These are phyloP conservation scores for Pelargonium australe DNA, from an alignment of 441 rosid genomes.

Conservation along the genomic window DNA sequence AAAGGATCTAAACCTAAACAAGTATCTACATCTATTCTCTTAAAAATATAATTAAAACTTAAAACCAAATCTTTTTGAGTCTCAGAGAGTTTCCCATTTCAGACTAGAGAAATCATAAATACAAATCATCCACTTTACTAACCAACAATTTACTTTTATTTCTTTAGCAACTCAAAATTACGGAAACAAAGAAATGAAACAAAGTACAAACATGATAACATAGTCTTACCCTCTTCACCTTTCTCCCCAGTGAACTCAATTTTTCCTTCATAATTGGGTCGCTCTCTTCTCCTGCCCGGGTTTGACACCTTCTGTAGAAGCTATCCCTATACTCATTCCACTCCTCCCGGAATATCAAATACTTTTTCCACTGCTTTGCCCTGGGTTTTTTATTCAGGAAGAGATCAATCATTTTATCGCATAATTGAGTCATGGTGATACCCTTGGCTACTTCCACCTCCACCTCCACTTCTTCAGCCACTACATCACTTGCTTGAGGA, in stretches of 20 bases:
- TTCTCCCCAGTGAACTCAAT: conserved; percentile 43
- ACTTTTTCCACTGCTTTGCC: conserved; percentile 73
- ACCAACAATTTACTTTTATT: background rate
- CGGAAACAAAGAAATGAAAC: conserved; percentile 1
- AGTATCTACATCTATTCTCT: conserved; percentile 5
- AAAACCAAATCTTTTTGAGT: background rate
- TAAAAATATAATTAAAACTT: background rate
- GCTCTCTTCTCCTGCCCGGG: conserved; percentile 45
- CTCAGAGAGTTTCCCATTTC: background rate
- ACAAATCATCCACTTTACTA: background rate
- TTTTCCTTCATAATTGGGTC: conserved; percentile 53
- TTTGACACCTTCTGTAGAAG: conserved; percentile 60
- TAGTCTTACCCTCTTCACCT: conserved; percentile 60
- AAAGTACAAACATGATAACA: background rate
- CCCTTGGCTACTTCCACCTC: conserved; percentile 71
- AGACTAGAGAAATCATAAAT: background rate
- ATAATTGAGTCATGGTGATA: conserved; percentile 56
- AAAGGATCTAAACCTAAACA: conserved; percentile 30
- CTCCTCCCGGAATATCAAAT: conserved; percentile 69
- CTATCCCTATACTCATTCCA: conserved; percentile 68
- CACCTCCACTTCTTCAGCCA: conserved; percentile 38
- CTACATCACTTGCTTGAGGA: conserved; percentile 31
- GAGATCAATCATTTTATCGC: conserved; percentile 72
- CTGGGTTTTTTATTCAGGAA: conserved; percentile 72
- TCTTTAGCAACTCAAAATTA: background rate